These are phyloP conservation scores for Haplographium delicatum DNA, from an alignment of 495 filamentous ascomycete genomes.

Conservation along the genomic window DNA sequence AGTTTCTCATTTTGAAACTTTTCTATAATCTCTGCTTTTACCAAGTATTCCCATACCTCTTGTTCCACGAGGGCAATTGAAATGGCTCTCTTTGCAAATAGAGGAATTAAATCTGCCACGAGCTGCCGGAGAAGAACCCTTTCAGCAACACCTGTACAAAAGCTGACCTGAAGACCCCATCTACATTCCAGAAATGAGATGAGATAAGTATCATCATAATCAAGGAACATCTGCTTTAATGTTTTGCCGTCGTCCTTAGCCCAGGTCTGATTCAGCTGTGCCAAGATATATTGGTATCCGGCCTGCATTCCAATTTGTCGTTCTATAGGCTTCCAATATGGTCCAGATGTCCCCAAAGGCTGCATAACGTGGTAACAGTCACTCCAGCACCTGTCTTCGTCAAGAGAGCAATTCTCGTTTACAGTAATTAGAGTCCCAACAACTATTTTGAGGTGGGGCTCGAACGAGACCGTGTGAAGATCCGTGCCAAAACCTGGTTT, in stretches of 20 bases:
- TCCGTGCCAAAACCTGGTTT: too few relatives aligned
- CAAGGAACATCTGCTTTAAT: background rate
- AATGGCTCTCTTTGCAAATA: background rate
- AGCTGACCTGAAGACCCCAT: conserved; percentile 3
- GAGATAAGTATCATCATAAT: too few relatives aligned
- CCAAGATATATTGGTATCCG: background rate
- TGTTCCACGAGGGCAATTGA: background rate
- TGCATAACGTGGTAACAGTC: background rate
- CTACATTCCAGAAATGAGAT: background rate
- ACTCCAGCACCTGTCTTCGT: background rate
- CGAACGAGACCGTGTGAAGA: too few relatives aligned
- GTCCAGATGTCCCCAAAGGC: background rate
- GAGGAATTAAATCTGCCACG: background rate
- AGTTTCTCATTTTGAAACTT: background rate
- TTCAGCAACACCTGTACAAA: conserved; percentile 1
- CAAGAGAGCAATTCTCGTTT: background rate
- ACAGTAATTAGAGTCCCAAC: background rate
- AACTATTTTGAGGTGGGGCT: background rate
- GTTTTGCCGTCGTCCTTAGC: background rate
- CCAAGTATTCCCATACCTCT: background rate
- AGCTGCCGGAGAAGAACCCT: background rate
- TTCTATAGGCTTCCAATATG: background rate
- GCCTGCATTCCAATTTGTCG: background rate
- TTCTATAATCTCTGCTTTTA: background rate
- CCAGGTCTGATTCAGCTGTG: background rate